Base-by-base conservation (phyloP, 352 stramenopile species). In the Globisporangium takayamanum region DNA sequence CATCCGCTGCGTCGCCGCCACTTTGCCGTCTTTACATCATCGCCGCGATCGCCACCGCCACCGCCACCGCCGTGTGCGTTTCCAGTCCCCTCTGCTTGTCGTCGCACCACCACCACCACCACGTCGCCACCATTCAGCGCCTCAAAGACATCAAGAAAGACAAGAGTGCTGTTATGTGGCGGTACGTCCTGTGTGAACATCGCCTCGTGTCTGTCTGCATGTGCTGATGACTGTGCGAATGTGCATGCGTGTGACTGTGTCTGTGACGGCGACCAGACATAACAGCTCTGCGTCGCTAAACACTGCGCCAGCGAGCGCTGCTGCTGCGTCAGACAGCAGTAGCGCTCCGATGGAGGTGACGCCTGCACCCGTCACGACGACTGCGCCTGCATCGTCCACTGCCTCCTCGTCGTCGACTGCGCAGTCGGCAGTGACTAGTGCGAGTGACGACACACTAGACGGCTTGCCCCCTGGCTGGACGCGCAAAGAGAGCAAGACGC, bases 401-500 rank as follows among this genome's bases (percentile, higher is more conserved):
- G 22, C 44, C 25, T 6, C 44, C 25, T 18, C 44, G 20, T 18
- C 44, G 20, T 18, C 44, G 44, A 25, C 44, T 18, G 0, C 41
- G 14, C 14, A 16, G 16, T 7, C 55, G 0, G 46, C 20, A 10
- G 12, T 14, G 48, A 41, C 8, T 5, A 11, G 10, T n/a, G 26
- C 46, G 15, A 33, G 36, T 5, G 49, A 54, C 22, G 53, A 73
- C 18, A 57, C 55, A 3, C 55, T 69, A 16, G 69, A 79, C 54
- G 74, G 74, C 36, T 51, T 93, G 55, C 84, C 84, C 8, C 69
- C 84, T 0, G 84, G 84, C n/a, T 94, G 83, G 84, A 90, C 76
- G 25, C 64, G 70, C 51, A 91, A 90, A 53, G 84, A 94, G 64
- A 92, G 80, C 68, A 94, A 92, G 67, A 88, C 82, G 15, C 84